Evolutionary conservation across 305 asterid species (phyloP), one percentile per base, ranked within the genome.

Genomic region (Ruellia speciosa): DNA sequence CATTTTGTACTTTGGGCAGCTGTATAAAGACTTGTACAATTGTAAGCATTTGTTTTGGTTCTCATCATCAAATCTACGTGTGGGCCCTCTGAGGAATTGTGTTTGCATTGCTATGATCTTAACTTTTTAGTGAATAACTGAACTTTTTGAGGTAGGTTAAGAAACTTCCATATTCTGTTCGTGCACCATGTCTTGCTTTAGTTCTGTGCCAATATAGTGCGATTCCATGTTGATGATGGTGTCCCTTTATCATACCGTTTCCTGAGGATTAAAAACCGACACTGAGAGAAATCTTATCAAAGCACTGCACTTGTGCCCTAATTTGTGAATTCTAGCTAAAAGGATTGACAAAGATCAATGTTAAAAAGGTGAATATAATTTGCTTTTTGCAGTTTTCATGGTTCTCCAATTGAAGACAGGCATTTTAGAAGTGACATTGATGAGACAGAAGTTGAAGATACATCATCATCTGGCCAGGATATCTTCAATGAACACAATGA

Each of bases 391-490:
- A 89, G 96, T 77, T 74, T 80, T 63, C 97, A 80, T 70, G 87
- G 83, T 59, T 89, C 97, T 68, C 85, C 95, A 18, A 71, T 81
- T 67, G 99, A 93, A 65, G 85, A 80, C 62, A 78, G 92, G 66
- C 81, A 79, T 71, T 77, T 79, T 69, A 77, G 97, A 71, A 79
- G 80, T 72, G 96, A 81, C 61, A 60, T 76, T 35, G 90, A 86
- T 34, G 94, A 83, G 63, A 74, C 83, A 33, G 95, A 84, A 63
- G 74, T 74, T 43, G 95, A 85, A 75, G 99, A 89, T 75, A 83
- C 94, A 66, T 84, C 96, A 20, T 86, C 87, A 58, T 89, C 97
- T 66, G 96, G 99, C 56, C 97, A 77, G 73, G 97, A 87, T 66
- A 69, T 79, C 74, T 74, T 78, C 74, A 68, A 83, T 72, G 96